Conservation (phyloP, 768 basidiomycete genomes). For the Auriscalpium orientale region DNA sequence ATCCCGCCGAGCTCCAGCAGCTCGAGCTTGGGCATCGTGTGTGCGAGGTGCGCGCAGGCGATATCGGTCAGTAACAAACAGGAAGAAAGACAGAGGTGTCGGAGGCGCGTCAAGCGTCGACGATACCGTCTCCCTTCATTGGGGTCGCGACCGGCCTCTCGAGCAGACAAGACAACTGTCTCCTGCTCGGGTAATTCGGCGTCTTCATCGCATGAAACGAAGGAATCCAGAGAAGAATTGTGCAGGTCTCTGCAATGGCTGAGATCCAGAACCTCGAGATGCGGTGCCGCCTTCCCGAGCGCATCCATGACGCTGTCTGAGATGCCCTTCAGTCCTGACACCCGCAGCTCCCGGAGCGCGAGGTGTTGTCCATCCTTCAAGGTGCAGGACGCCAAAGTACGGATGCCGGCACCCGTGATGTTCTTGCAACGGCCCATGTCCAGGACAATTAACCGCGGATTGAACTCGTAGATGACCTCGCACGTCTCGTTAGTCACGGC, state of each 20-base stretch:
- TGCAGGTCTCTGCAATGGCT: slow-evolving; percentile 65
- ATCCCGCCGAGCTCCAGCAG: slow-evolving; percentile 76
- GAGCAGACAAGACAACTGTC: slow-evolving; percentile 47
- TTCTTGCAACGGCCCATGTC: slow-evolving; percentile 68
- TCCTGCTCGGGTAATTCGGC: slow-evolving; percentile 28
- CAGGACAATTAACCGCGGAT: slow-evolving; percentile 47
- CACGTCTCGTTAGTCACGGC: slow-evolving; percentile 72
- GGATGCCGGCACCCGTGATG: slow-evolving; percentile 59
- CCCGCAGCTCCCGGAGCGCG: slow-evolving; percentile 50
- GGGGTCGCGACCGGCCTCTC: slow-evolving; percentile 58
- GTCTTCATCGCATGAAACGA: slow-evolving; percentile 47
- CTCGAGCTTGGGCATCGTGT: slow-evolving; percentile 64
- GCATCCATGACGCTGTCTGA: slow-evolving; percentile 54
- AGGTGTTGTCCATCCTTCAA: slow-evolving; percentile 40
- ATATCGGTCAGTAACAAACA: slow-evolving; percentile 68
- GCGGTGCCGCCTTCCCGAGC: slow-evolving; percentile 61
- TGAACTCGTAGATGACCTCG: slow-evolving; percentile 53
- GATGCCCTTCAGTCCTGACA: slow-evolving; percentile 60
- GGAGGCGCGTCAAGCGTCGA: slow-evolving; percentile 58
- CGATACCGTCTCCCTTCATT: slow-evolving; percentile 41
- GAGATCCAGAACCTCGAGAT: slow-evolving; percentile 73
- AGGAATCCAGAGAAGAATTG: slow-evolving; percentile 69
- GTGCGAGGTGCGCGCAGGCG: slow-evolving; percentile 65
- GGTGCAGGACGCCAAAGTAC: slow-evolving; percentile 36
- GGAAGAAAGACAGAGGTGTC: slow-evolving; percentile 66